phyloP scores from a whole-genome alignment of 768 basidiomycete genomes.

The Phanerochaete carnosa region DNA sequence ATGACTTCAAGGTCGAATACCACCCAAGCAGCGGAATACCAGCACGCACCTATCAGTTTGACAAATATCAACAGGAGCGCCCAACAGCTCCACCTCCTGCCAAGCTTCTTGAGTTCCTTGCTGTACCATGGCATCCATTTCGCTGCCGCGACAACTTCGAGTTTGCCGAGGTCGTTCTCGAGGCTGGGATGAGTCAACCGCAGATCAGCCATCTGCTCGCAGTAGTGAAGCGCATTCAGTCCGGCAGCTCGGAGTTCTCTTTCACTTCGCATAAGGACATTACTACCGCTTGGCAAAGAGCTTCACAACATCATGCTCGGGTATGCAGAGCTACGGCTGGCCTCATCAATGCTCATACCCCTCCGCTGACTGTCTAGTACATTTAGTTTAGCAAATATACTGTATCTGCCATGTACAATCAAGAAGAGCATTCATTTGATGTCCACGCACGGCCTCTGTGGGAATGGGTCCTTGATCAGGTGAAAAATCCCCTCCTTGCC shows the following conservation, averaged over 20 bases:
- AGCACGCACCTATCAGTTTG: background rate
- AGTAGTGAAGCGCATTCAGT: background rate
- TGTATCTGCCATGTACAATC: background rate
- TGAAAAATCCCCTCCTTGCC: background rate
- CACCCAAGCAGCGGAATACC: background rate
- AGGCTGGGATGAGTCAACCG: background rate
- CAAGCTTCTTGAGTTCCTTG: background rate
- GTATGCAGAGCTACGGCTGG: too few relatives aligned
- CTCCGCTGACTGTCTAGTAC: too few relatives aligned
- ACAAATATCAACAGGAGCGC: background rate
- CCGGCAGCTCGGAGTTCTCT: background rate
- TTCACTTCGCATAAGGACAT: background rate
- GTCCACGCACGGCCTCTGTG: background rate
- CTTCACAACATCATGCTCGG: too few relatives aligned
- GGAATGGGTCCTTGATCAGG: background rate
- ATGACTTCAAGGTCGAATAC: conserved; percentile 4
- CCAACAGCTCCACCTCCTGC: background rate
- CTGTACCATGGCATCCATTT: conserved; percentile 10
- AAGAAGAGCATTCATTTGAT: background rate
- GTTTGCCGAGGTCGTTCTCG: conserved; percentile 9
- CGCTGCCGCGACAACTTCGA: conserved; percentile 10
- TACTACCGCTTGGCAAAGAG: background rate
- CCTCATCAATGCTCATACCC: too few relatives aligned
- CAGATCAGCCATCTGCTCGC: background rate
- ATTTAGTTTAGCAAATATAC: background rate